Percentiles rank a stretch among this genome's conserved stretches.
phyloP scores from a whole-genome alignment of 2,329 filamentous ascomycete genomes.

The Ophiosphaerella herpotricha region DNA sequence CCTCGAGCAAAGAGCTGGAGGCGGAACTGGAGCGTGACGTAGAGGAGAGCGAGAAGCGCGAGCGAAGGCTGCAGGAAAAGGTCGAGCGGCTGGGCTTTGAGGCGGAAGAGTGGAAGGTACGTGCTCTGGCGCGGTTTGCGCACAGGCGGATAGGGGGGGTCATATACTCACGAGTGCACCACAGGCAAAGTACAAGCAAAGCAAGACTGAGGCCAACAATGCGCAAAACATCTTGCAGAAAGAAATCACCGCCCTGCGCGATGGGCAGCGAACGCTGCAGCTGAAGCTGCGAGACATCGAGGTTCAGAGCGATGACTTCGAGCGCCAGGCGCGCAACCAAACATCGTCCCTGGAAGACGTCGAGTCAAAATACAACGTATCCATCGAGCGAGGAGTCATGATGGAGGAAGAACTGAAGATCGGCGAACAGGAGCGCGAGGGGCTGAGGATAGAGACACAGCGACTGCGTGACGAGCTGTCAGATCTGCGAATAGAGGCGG shows the following conservation, averaged over 20 bases:
- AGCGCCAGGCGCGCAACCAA: conserved; percentile 93
- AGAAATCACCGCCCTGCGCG: conserved; percentile 89
- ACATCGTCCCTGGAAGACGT: conserved; percentile 95
- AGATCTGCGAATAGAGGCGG: conserved; percentile 91
- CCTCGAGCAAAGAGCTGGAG: conserved; percentile 92
- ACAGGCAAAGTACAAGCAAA: conserved; percentile 93
- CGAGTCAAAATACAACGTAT: conserved; percentile 94
- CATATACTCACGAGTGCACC: conserved; percentile 5
- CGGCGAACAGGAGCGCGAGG: conserved; percentile 89
- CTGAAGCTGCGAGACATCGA: conserved; percentile 90
- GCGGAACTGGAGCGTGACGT: conserved; percentile 95
- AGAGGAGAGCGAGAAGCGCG: conserved; percentile 91
- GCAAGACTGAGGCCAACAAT: conserved; percentile 82
- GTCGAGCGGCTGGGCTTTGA: conserved; percentile 84
- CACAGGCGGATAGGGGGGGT: neutral
- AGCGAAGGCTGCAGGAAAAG: conserved; percentile 83
- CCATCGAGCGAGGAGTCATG: conserved; percentile 89
- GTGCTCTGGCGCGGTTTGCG: conserved; percentile 26
- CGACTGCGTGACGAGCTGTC: conserved; percentile 87
- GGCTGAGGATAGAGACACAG: conserved; percentile 86
- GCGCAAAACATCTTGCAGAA: conserved; percentile 90
- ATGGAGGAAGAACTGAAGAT: conserved; percentile 92
- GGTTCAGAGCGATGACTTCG: conserved; percentile 97
- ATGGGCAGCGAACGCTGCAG: conserved; percentile 79
- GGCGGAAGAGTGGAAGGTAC: conserved; percentile 97